Conservation (phyloP, 116 monocot genomes). For the Thalassia testudinum region DNA sequence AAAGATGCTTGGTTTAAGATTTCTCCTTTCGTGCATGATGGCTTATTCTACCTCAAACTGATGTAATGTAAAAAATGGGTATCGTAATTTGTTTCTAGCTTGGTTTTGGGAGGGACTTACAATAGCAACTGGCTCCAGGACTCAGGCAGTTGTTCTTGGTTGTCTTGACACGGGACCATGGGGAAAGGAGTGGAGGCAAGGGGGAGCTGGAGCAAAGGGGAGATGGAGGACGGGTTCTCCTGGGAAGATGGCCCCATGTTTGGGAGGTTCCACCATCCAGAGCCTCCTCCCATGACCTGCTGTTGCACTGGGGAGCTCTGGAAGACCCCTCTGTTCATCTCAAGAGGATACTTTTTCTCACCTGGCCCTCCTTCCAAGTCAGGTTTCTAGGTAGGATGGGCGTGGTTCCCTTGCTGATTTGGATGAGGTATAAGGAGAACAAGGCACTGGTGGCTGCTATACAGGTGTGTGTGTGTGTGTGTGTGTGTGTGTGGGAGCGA, state of each 20-base stretch:
- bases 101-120: no score
- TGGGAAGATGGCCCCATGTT: slow-evolving; percentile 14
- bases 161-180: slow-evolving; percentile 31
- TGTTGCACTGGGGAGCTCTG: slow-evolving; percentile 35
- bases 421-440: slow-evolving; percentile 20
- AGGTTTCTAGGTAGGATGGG: slow-evolving; percentile 11
- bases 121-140: slow-evolving; percentile 67
- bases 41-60: no score
- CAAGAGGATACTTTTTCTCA: slow-evolving; percentile 2
- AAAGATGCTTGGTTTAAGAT: no score
- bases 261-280: slow-evolving; percentile 23
- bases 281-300: slow-evolving; percentile 20
- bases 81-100: no score
- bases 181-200: slow-evolving; percentile 2
- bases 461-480: not conserved
- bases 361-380: not conserved
- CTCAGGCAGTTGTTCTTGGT: slow-evolving; percentile 46
- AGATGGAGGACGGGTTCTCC: slow-evolving; percentile 9
- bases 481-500: not conserved
- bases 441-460: slow-evolving; percentile 25
- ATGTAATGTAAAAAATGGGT: no score
- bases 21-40: no score
- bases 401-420: slow-evolving; percentile 26
- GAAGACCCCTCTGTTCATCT: slow-evolving; percentile 67
- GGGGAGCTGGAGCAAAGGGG: slow-evolving; percentile 12